phyloP scores from a whole-genome alignment of 164 flowering plant species.

The Nymphaea thermarum region DNA sequence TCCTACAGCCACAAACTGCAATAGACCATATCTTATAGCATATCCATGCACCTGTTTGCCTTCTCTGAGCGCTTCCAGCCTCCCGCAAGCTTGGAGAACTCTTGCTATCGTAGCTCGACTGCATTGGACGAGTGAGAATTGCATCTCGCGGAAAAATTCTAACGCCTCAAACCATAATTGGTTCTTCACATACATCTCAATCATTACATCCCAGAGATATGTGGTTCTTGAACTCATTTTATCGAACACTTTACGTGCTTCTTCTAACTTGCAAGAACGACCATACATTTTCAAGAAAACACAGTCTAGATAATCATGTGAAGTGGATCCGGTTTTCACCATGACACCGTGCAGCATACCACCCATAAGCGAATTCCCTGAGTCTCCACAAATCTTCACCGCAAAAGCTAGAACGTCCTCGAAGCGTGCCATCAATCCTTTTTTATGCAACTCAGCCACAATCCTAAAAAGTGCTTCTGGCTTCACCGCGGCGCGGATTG shows the following conservation, averaged over 20 bases:
- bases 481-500: slow-evolving; percentile 17
- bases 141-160: slow-evolving; percentile 39
- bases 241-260: slow-evolving; percentile 25
- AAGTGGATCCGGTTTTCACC: slow-evolving; percentile 45
- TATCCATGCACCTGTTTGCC: slow-evolving; percentile 63
- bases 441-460: slow-evolving; percentile 32
- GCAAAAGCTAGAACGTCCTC: slow-evolving; percentile 14
- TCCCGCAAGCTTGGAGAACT: slow-evolving; percentile 48
- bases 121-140: slow-evolving; percentile 24
- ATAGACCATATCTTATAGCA: slow-evolving; percentile 23
- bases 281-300: slow-evolving; percentile 49
- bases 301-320: slow-evolving; percentile 29
- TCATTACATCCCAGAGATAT: slow-evolving; percentile 39
- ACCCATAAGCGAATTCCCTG: slow-evolving; percentile 32
- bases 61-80: slow-evolving; percentile 27
- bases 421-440: slow-evolving; percentile 24
- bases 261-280: slow-evolving; percentile 25
- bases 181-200: slow-evolving; percentile 24
- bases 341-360: slow-evolving; percentile 37
- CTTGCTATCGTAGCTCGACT: slow-evolving; percentile 21
- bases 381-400: slow-evolving; percentile 25
- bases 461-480: slow-evolving; percentile 26
- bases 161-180: slow-evolving; percentile 21
- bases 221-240: slow-evolving; percentile 20
- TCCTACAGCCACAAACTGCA: slow-evolving; percentile 19